Conservation (phyloP, 1,284 basidiomycete species). For the Sanghuangporus weigelae region DNA sequence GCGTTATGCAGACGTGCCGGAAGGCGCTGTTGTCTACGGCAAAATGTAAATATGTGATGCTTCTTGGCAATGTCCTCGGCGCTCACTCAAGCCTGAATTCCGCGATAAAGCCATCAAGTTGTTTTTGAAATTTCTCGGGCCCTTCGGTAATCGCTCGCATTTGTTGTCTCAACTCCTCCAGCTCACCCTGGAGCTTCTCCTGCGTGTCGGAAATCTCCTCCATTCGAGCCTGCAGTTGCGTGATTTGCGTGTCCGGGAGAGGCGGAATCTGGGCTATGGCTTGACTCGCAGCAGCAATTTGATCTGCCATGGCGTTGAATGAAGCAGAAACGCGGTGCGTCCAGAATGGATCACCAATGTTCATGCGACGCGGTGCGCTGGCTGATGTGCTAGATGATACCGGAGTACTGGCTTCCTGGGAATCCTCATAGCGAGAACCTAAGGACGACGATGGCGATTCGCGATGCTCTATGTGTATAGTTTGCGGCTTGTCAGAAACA, state of each 20-base stretch:
- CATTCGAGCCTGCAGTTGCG: slow-evolving; percentile 24
- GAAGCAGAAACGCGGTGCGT: slow-evolving; percentile 32
- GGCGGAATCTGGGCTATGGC: slow-evolving; percentile 30
- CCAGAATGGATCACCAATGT: slow-evolving; percentile 23
- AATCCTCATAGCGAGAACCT: slow-evolving; percentile 5
- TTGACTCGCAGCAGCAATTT: slow-evolving; percentile 36
- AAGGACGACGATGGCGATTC: slow-evolving; percentile 8
- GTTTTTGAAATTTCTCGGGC: slow-evolving; percentile 29
- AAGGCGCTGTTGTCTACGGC: slow-evolving; percentile 31
- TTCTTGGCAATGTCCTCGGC: not conserved
- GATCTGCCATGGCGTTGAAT: slow-evolving; percentile 35
- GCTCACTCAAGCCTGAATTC: slow-evolving; percentile 33
- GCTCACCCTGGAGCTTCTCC: slow-evolving; percentile 25
- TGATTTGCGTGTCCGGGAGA: slow-evolving; percentile 16
- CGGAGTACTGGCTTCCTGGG: not conserved
- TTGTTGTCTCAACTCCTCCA: slow-evolving; percentile 26
- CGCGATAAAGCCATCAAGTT: slow-evolving; percentile 28
- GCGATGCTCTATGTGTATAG: slow-evolving; percentile 4
- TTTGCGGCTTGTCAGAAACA: not conserved
- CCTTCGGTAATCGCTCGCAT: slow-evolving; percentile 21
- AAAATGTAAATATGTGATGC: not conserved
- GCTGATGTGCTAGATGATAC: slow-evolving; percentile 1
- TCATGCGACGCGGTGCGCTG: not conserved
- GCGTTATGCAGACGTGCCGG: slow-evolving; percentile 33
- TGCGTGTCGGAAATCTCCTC: slow-evolving; percentile 29